Evolutionary conservation across 116 monocot species (phyloP), one percentile per base, ranked within the genome.

Genomic region (Cymodocea nodosa): DNA sequence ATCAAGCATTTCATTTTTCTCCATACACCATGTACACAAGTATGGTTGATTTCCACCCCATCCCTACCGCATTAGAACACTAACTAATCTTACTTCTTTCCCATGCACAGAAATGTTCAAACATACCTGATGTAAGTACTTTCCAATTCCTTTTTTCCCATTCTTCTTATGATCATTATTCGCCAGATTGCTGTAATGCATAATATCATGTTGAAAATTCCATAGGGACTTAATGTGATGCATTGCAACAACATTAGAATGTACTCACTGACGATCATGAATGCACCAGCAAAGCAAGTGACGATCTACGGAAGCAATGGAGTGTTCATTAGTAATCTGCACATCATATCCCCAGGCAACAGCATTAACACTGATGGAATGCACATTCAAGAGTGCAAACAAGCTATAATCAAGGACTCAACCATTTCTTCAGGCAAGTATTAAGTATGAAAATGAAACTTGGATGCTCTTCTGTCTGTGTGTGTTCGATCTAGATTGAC

Each of bases 321-420:
- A 4, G 72, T 55, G 37, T 50, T 14, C 14, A 50, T 75, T 3
- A 11, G 19, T 23, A 54, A 61, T 35, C 8, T 82, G 10, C 40
- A 15, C 14, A 66, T 82, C 6, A 49, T 19, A 25, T 67, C 75
- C 19, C 82, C 78, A 2, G 68, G 25, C 12, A 19, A 71, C 37
- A 82, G 82, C 64, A 71, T 71, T 16, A 82, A 78, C 64, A 82
- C 82, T 16, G 82, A 82, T 25, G 78, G 82, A 6, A 72, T 82
- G 51, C 70, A 69, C 51, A 71, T 82, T 23, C 59, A 70, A 3
- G 17, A 23, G 20, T 74, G 67, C 24, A 19, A 67, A 37, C 51
- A 71, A 10, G 67, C 74, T 3, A 34, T 14, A 11, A 20, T 82
- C 13, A 14, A 37, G 1, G 25, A 59, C 63, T 53, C 56, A 37